These are phyloP conservation scores for Aristolochia californica DNA, from an alignment of 164 flowering plant species.

Conservation along the genomic window DNA sequence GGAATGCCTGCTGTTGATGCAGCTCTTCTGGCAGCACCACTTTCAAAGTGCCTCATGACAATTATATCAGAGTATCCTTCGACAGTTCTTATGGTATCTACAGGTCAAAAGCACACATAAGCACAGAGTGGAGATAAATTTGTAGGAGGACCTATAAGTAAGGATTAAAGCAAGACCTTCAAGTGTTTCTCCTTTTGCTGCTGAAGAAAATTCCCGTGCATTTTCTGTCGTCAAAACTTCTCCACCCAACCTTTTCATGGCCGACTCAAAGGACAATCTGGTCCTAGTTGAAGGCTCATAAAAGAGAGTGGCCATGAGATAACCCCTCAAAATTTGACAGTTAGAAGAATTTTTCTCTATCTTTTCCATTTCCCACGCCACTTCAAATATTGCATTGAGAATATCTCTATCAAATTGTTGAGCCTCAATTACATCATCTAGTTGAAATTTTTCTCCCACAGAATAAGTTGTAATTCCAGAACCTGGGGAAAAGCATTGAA, in stretches of 20 bases:
- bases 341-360: slow-evolving; percentile 62
- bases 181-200: slow-evolving; percentile 97
- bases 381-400: slow-evolving; percentile 71
- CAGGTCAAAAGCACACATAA: slow-evolving; percentile 10
- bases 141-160: background rate
- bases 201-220: slow-evolving; percentile 96
- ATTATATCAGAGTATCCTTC: slow-evolving; percentile 96
- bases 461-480: slow-evolving; percentile 17
- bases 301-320: slow-evolving; percentile 90
- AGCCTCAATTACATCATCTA: slow-evolving; percentile 83
- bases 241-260: slow-evolving; percentile 95
- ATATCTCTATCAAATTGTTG: slow-evolving; percentile 86
- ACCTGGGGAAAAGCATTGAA: slow-evolving; percentile 25
- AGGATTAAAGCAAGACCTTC: slow-evolving; percentile 45
- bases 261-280: slow-evolving; percentile 94
- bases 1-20: slow-evolving; percentile 83
- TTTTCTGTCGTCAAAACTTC: slow-evolving; percentile 97
- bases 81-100: slow-evolving; percentile 90
- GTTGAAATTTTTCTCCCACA: slow-evolving; percentile 65
- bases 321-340: slow-evolving; percentile 71
- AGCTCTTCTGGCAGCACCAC: slow-evolving; percentile 92
- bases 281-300: slow-evolving; percentile 99
- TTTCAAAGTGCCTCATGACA: slow-evolving; percentile 97
- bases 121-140: slow-evolving; percentile 1
- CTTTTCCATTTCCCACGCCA: slow-evolving; percentile 83